A percentile compares a stretch with the other conserved stretches of the same genome.
Evolutionary conservation across 305 asterid species (phyloP).

Genomic region (Fraxinus dipetala): DNA sequence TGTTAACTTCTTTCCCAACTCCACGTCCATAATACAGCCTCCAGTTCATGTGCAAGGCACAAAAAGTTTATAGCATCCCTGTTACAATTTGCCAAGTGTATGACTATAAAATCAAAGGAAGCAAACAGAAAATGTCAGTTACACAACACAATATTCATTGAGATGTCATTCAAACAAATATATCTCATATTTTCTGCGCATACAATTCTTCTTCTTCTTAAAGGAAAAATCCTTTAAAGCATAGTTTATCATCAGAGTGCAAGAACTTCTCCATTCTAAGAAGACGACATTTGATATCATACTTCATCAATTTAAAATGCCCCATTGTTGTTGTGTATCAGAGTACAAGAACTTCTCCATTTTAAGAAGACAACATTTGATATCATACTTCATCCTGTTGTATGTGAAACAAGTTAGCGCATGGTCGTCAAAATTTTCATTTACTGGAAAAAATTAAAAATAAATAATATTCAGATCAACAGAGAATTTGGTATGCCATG

Average conservation of each 20-base stretch:
- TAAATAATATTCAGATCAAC: neutral
- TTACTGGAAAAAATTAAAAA: conserved; percentile 14
- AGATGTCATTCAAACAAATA: conserved; percentile 2
- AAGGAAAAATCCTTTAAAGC: neutral
- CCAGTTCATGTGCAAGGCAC: neutral
- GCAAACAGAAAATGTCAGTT: conserved; percentile 19
- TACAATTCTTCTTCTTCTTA: neutral
- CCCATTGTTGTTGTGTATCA: neutral
- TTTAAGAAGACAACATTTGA: conserved; percentile 8
- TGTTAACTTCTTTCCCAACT: neutral
- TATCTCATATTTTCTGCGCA: conserved; percentile 7
- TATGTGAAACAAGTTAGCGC: conserved; percentile 15
- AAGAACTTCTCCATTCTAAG: conserved; percentile 16
- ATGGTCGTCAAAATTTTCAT: neutral
- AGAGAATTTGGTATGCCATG: neutral
- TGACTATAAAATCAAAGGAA: neutral
- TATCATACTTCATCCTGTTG: conserved; percentile 8
- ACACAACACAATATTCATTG: neutral
- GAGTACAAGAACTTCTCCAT: conserved; percentile 16
- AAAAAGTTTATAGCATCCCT: neutral
- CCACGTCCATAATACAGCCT: neutral
- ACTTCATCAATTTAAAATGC: conserved; percentile 10
- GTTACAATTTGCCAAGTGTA: neutral
- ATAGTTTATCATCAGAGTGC: neutral
- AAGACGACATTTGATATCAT: conserved; percentile 5